A percentile compares a stretch with the other conserved stretches of the same genome.
These are phyloP conservation scores for Saitozyma sp. DNA, from an alignment of 768 basidiomycete species.

Conservation along the genomic window DNA sequence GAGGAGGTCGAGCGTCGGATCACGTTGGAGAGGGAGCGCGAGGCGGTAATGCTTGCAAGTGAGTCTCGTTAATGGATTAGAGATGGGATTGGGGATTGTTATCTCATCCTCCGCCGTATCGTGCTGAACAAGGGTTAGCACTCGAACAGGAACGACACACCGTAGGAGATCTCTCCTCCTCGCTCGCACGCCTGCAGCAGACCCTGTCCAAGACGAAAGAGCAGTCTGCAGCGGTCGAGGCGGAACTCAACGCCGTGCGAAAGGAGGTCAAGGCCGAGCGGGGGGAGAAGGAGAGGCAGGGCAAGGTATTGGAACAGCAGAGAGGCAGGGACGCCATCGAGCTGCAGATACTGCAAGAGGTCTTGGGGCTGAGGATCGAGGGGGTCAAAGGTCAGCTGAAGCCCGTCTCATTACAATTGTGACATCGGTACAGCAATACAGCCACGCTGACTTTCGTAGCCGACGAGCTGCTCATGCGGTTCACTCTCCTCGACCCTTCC, in stretches of 20 bases:
- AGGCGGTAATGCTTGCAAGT: constrained; percentile 78
- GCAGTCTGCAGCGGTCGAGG: constrained; percentile 28
- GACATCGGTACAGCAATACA: background rate
- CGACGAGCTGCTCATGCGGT: constrained; percentile 72
- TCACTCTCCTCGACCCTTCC: constrained; percentile 64
- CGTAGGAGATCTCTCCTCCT: constrained; percentile 60
- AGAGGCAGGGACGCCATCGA: constrained; percentile 62
- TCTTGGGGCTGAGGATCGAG: constrained; percentile 69
- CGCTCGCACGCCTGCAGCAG: constrained; percentile 70
- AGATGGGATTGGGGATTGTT: too few species aligned
- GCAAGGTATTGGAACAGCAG: constrained; percentile 60
- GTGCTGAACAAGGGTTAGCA: constrained; percentile 62
- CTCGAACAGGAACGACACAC: constrained; percentile 45
- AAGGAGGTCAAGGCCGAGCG: constrained; percentile 25
- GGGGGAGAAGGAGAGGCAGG: constrained; percentile 70
- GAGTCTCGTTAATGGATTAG: constrained; percentile 54
- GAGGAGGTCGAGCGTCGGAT: constrained; percentile 69
- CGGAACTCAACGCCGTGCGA: constrained; percentile 30
- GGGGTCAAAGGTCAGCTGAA: constrained; percentile 62
- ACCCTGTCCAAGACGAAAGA: constrained; percentile 64
- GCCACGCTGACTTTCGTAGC: constrained; percentile 28
- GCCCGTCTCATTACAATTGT: background rate
- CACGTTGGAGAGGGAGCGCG: constrained; percentile 71
- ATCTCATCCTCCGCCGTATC: constrained; percentile 57
- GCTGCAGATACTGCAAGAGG: constrained; percentile 61